Percentiles rank a stretch among this genome's conserved stretches.
phyloP scores from a whole-genome alignment of 176 grass and related monocot genomes.

The Oryza punctata region DNA sequence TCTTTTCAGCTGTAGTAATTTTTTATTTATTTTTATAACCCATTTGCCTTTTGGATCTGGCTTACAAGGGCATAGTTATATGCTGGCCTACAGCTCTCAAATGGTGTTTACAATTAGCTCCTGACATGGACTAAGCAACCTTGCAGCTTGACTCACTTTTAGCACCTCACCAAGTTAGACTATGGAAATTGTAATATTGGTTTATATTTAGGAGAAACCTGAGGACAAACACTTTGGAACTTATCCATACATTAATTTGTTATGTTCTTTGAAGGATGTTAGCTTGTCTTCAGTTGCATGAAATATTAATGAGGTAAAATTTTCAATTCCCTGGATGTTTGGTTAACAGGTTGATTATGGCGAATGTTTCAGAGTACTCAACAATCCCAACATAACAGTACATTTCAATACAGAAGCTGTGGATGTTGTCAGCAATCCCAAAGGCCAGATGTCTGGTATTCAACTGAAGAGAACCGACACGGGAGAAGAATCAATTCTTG shows the following conservation, averaged over 20 bases:
- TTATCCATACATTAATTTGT: conserved; percentile 42
- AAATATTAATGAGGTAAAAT: conserved; percentile 75
- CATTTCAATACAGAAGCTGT: conserved; percentile 91
- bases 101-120: background rate
- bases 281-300: conserved; percentile 54
- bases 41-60: conserved; percentile 8
- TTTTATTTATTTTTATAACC: conserved; percentile 1
- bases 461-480: conserved; percentile 64
- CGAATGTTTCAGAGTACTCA: conserved; percentile 99
- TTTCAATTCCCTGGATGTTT: conserved; percentile 96
- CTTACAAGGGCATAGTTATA: conserved; percentile 28
- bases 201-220: conserved; percentile 18
- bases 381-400: conserved; percentile 94
- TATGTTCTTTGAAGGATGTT: conserved; percentile 58
- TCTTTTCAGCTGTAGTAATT: background rate
- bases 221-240: conserved; percentile 20
- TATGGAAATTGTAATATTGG: conserved; percentile 7
- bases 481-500: conserved; percentile 69
- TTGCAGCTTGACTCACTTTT: conserved; percentile 2
- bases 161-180: conserved; percentile 19
- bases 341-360: conserved; percentile 99
- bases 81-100: background rate
- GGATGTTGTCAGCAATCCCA: conserved; percentile 87
- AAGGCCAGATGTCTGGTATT: conserved; percentile 94
- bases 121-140: conserved; percentile 13